Percentiles rank a stretch among this genome's conserved stretches.
These are phyloP conservation scores for Inonotus hispidus DNA, from an alignment of 1,284 basidiomycete genomes.

Conservation along the genomic window DNA sequence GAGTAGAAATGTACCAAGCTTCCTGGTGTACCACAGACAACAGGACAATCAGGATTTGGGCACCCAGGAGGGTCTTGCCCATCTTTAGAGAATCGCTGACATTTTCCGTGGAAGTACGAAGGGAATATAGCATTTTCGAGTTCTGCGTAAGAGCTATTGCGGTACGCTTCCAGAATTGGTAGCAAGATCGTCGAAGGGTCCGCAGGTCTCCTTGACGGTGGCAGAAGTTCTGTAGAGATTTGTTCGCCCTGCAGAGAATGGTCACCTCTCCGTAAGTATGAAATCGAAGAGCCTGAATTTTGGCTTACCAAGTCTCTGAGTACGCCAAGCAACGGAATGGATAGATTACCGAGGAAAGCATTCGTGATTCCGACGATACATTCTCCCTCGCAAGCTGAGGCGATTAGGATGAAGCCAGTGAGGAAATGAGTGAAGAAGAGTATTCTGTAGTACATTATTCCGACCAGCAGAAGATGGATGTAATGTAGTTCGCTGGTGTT, in stretches of 20 bases:
- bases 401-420: background rate
- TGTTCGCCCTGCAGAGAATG: conserved; percentile 30
- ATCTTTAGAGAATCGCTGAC: conserved; percentile 38
- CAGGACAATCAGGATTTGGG: conserved; percentile 70
- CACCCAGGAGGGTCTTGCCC: conserved; percentile 60
- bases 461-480: background rate
- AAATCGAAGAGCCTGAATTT: background rate
- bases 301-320: conserved; percentile 36
- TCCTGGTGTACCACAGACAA: conserved; percentile 74
- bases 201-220: conserved; percentile 29
- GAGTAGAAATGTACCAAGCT: conserved; percentile 65
- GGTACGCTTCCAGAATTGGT: conserved; percentile 44
- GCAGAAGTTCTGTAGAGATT: conserved; percentile 32
- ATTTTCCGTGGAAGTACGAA: conserved; percentile 69
- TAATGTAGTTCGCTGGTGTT: background rate
- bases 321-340: conserved; percentile 32
- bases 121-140: conserved; percentile 55
- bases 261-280: background rate
- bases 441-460: conserved; percentile 12
- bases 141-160: conserved; percentile 36
- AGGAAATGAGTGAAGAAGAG: background rate
- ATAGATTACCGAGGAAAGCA: conserved; percentile 48
- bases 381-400: conserved; percentile 57
- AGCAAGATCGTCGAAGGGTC: conserved; percentile 35
- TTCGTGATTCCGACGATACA: conserved; percentile 57